Evolutionary conservation across 139 green algal species (phyloP).

Genomic region (Haematococcus lacustris): DNA sequence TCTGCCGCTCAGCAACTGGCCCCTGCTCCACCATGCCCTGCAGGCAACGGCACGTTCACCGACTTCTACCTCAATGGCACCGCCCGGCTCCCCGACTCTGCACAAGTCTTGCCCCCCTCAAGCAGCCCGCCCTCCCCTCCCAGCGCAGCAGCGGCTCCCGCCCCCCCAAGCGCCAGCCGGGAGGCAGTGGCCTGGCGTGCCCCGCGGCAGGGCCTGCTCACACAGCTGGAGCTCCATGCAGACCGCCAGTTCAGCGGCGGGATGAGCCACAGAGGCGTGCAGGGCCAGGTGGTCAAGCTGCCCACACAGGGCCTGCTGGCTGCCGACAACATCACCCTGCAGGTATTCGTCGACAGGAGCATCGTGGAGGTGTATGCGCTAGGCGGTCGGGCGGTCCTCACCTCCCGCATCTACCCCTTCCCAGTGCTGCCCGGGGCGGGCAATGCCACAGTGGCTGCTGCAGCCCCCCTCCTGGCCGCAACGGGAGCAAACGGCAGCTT

Average conservation of each 20-base stretch:
- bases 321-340: background rate
- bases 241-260: background rate
- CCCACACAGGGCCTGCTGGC: background rate
- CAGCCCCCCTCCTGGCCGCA: too few relatives aligned
- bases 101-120: too few relatives aligned
- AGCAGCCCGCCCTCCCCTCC: background rate
- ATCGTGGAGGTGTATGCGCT: conserved; percentile 19
- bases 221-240: background rate
- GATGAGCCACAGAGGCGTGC: background rate
- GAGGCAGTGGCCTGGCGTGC: background rate
- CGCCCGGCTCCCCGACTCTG: background rate
- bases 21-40: too few relatives aligned
- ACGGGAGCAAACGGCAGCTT: too few relatives aligned
- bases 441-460: background rate
- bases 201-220: background rate
- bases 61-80: background rate
- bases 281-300: conserved; percentile 6
- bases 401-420: conserved; percentile 8
- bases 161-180: background rate
- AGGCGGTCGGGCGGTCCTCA: background rate
- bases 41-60: background rate
- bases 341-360: conserved; percentile 10
- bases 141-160: background rate
- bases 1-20: background rate
- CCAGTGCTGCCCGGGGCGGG: background rate